Evolutionary conservation across 768 basidiomycete genomes (phyloP), one percentile per base, ranked within the genome.

Genomic region (Lentinula lateritia): DNA sequence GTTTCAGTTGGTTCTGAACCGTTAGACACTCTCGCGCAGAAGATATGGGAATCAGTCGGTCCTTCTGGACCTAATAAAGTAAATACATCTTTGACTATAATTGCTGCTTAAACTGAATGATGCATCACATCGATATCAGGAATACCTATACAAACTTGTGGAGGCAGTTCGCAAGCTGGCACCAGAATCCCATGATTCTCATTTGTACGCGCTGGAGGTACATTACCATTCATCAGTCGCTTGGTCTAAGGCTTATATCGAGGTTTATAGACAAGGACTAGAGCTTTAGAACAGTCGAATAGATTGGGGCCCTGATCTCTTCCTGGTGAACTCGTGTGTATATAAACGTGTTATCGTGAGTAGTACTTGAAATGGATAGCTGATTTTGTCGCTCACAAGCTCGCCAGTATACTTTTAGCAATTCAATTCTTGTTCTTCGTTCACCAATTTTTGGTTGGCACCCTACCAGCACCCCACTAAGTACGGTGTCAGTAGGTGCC

Each of bases 41-140:
- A 77, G 3, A 96, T 98, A 54, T 89, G 86, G 82, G 72, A 73
- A 28, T 87, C 90, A 0, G 80, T 85, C 0, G 95, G 95, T 0
- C 94, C 95, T 0, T 97, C 95, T 0, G 95, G 95, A 0, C 83
- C 77, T 2, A 98, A 98, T 77, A 95, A 94, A 78, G 94, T 90
- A 45, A 1, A 52, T 61, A 28, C n/a, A 8, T 3, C 15, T 15
- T 34, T 45, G 45, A 23, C 58, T n/a, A 5, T 20, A 36, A 15
- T 13, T 23, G 1, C 16, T 18, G 36, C 36, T 16, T 20, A 13
- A 39, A n/a, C 13, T 28, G 28, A 28, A 28, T 4, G 28, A 28
- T 28, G 7, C 2, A 8, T 13, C 35, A 3, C 58, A 32, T 18
- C 32, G 28, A 32, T 48, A 12, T 23, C 63, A 95, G 93, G 94